Evolutionary conservation across 2,329 filamentous ascomycete genomes (phyloP).

Genomic region (Exophiala viscosa): DNA sequence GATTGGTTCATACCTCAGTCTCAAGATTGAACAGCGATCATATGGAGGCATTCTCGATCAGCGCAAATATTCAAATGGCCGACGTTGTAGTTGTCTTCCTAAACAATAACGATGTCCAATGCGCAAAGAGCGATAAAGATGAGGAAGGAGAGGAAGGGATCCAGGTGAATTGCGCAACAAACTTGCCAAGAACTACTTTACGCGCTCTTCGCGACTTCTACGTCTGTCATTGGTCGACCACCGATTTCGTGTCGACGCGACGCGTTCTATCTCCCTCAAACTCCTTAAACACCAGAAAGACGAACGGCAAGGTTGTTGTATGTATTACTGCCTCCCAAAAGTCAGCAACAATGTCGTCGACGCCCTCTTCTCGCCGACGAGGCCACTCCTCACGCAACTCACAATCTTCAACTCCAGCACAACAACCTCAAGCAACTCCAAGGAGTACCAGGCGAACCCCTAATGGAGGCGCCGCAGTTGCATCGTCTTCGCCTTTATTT

Average conservation of each 20-base stretch:
- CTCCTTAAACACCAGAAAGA: not conserved
- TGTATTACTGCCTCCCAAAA: too few species aligned
- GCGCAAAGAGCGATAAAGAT: not conserved
- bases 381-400: constrained; percentile 40
- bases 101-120: not conserved
- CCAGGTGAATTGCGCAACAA: not conserved
- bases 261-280: not conserved
- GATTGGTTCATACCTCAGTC: constrained; percentile 16
- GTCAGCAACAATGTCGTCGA: constrained; percentile 34
- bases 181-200: not conserved
- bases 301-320: not conserved
- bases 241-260: not conserved
- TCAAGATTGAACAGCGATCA: not conserved
- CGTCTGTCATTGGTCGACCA: too few species aligned
- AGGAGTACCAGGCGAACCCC: constrained; percentile 34
- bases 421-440: constrained; percentile 32
- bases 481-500: constrained; percentile 77
- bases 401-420: constrained; percentile 38
- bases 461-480: constrained; percentile 36
- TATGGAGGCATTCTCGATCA: too few species aligned
- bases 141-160: not conserved
- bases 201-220: not conserved
- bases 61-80: not conserved
- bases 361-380: constrained; percentile 41
- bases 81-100: not conserved